Evolutionary conservation across 345 rosid species (phyloP).

Genomic region (Cochlearia excelsa): DNA sequence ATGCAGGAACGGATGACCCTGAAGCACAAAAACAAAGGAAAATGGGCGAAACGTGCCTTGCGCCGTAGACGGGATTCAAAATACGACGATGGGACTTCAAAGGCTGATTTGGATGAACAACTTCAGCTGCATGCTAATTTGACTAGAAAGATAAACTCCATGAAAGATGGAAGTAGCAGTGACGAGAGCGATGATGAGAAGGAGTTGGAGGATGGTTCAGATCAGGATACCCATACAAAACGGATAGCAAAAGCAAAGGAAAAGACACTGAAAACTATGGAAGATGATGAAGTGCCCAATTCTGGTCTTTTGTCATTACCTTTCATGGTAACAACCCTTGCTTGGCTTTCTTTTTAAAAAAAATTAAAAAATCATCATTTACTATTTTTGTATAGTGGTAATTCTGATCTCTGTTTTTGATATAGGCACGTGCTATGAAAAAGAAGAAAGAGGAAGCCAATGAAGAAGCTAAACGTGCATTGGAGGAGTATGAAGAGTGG

Average conservation of each 20-base stretch:
- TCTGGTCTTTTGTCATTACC: conserved; percentile 90
- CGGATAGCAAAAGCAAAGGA: conserved; percentile 63
- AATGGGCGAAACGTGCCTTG: conserved; percentile 73
- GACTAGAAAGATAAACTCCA: conserved; percentile 80
- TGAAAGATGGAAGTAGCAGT: conserved; percentile 64
- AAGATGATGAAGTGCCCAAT: conserved; percentile 59
- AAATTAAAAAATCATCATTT: neutral
- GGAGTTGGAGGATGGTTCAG: conserved; percentile 42
- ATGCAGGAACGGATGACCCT: conserved; percentile 76
- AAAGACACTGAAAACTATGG: conserved; percentile 61
- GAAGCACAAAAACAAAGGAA: conserved; percentile 77
- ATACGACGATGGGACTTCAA: conserved; percentile 73
- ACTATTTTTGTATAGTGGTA: conserved; percentile 12
- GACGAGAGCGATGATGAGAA: conserved; percentile 63
- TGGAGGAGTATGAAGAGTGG: conserved; percentile 70
- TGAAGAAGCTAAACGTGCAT: conserved; percentile 76
- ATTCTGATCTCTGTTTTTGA: too few relatives aligned
- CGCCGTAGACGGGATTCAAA: conserved; percentile 65
- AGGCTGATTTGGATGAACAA: conserved; percentile 81
- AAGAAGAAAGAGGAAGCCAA: conserved; percentile 62
- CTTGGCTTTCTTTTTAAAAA: neutral
- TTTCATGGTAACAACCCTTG: conserved; percentile 66
- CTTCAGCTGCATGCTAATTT: conserved; percentile 65
- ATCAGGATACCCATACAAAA: conserved; percentile 51
- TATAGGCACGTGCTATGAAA: conserved; percentile 70